Percentiles rank a stretch among this genome's conserved stretches.
These are phyloP conservation scores for Sanguinoderma infundibulare DNA, from an alignment of 1,284 basidiomycete genomes.

Conservation along the genomic window DNA sequence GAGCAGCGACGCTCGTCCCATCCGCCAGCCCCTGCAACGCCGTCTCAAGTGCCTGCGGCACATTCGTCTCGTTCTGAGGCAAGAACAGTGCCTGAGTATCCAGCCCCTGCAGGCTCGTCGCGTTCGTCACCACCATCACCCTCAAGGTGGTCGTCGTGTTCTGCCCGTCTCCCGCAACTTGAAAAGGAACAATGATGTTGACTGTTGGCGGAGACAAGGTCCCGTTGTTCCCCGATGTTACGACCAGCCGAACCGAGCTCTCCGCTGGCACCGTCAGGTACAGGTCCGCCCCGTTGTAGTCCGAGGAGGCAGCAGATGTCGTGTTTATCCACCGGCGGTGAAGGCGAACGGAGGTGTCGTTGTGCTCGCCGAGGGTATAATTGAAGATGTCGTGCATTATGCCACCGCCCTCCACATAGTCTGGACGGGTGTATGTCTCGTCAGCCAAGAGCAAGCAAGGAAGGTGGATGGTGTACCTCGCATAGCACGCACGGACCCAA, in stretches of 20 bases:
- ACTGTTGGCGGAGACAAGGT: conserved; percentile 37
- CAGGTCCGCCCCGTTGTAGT: conserved; percentile 28
- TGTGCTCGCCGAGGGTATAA: conserved; percentile 43
- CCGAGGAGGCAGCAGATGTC: conserved; percentile 36
- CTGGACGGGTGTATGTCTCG: neutral
- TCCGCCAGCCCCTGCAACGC: conserved; percentile 37
- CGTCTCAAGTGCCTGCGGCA: conserved; percentile 27
- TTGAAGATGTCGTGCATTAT: conserved; percentile 47
- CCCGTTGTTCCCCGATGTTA: conserved; percentile 35
- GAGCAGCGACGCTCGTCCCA: conserved; percentile 32
- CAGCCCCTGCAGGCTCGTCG: conserved; percentile 42
- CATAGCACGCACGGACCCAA: conserved; percentile 46
- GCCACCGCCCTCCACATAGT: conserved; percentile 35
- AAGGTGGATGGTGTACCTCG: conserved; percentile 30
- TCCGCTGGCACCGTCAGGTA: conserved; percentile 34
- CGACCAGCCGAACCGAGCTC: conserved; percentile 30
- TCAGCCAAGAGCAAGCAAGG: neutral
- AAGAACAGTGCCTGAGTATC: conserved; percentile 39
- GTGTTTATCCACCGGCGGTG: conserved; percentile 47
- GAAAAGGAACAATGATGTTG: conserved; percentile 34
- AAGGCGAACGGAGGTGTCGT: conserved; percentile 37
- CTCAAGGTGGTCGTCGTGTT: conserved; percentile 33
- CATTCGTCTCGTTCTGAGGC: conserved; percentile 23
- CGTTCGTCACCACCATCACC: conserved; percentile 45
- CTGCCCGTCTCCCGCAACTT: conserved; percentile 15